Base-by-base conservation (phyloP, 306 rosid species). In the Canavalia gladiata region DNA sequence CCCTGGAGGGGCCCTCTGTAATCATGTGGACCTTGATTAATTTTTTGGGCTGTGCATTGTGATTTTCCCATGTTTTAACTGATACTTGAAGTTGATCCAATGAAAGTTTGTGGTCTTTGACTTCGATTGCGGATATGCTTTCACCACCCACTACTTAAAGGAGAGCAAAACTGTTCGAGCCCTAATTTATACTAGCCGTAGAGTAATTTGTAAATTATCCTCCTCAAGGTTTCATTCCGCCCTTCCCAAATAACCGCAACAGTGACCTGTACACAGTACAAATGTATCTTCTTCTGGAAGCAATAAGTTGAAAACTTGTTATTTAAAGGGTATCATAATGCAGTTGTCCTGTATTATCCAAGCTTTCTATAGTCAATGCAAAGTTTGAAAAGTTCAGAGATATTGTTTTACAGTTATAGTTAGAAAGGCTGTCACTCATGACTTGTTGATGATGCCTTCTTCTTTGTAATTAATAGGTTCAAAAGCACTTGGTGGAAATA, bases 401-500 rank as follows among this genome's bases (percentile, higher is more conserved):
- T 45, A 57, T 46, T 50, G 6, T 82, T 68, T 49, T 34, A 12
- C 10, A 7, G 42, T 43, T 52, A 13, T 68, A 67, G 77, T 65
- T 64, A 55, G 60, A 66, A 71, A 25, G 55, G 55, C 31, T 49
- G 35, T n/a, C n/a, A 6, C 9, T 75, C 73, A 64, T 63, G 72
- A n/a, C 60, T 71, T 8, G 30, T 82, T 77, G 81, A 62, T 56
- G 46, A 64, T 64, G 60, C 66, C 62, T 79, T 84, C 47, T 63
- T 51, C 12, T 58, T 82, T 67, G 63, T 79, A 85, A 88, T 79
- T 78, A 34, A n/a, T 73, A 75, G 84, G 64, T 80, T 81, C 58
- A 59, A 78, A 83, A 82, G 85, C 84, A 51, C 47, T 33, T 55
- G 76, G 59, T 45, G 85, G 51, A 70, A 84, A 89, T 49, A 83